These are phyloP conservation scores for Cyclostephanos invisitatus DNA, from an alignment of 108 stramenopile genomes.

Conservation along the genomic window DNA sequence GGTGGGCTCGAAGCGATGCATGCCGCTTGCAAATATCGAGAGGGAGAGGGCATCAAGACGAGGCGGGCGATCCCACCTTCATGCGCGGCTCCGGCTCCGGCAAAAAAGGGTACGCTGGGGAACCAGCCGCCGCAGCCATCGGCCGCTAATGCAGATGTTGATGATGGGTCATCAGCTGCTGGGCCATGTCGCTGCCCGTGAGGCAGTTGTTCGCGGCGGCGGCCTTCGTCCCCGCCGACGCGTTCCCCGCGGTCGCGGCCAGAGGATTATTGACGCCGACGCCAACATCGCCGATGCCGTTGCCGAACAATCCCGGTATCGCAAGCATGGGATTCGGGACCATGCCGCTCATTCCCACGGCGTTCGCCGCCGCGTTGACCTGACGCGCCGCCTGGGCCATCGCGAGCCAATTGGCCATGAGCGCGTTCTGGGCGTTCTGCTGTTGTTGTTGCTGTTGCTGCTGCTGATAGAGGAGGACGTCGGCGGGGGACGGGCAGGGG, in stretches of 20 bases:
- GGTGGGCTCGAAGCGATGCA: no score
- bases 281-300: no score
- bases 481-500: background rate
- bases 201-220: background rate
- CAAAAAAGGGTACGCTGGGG: background rate
- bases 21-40: no score
- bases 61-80: background rate
- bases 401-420: slow-evolving; percentile 18
- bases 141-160: background rate
- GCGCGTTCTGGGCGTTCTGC: background rate
- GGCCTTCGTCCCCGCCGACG: no score
- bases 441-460: background rate
- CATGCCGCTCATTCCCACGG: background rate
- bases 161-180: background rate
- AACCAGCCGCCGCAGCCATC: background rate
- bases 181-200: background rate
- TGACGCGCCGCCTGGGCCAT: background rate
- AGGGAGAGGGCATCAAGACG: background rate
- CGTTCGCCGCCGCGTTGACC: background rate
- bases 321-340: slow-evolving; percentile 11
- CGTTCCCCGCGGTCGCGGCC: background rate
- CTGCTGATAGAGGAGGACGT: background rate
- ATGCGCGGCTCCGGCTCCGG: background rate
- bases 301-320: background rate
- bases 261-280: background rate